These are phyloP conservation scores for Chamaenerion angustifolium DNA, from an alignment of 345 rosid genomes.

Conservation along the genomic window DNA sequence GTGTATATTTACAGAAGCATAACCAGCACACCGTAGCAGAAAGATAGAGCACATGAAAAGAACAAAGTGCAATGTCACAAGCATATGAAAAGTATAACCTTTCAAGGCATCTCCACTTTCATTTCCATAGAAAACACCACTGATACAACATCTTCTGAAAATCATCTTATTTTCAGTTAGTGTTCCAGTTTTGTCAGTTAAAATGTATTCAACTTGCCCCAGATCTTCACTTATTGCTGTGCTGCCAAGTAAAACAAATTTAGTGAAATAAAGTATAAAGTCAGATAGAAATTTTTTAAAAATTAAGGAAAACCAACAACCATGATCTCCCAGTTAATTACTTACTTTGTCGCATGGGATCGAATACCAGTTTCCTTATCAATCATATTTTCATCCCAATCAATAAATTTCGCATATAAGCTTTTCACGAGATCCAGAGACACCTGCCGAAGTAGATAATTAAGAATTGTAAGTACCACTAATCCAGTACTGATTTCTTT, in stretches of 20 bases:
- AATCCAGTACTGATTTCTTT: too few species aligned
- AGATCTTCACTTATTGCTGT: constrained; percentile 99
- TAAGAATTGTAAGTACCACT: too few species aligned
- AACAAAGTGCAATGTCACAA: background rate
- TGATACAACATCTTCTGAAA: constrained; percentile 88
- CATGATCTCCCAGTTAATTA: constrained; percentile 8
- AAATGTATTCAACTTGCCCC: constrained; percentile 97
- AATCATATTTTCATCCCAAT: constrained; percentile 81
- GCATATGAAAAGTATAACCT: constrained; percentile 31
- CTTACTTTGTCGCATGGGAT: constrained; percentile 94
- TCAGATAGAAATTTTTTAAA: background rate
- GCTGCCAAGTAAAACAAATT: constrained; percentile 66
- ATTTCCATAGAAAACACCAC: constrained; percentile 72
- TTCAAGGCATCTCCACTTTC: constrained; percentile 84
- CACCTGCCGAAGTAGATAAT: constrained; percentile 33
- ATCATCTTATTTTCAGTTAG: constrained; percentile 94
- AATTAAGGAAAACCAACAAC: background rate
- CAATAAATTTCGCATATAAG: constrained; percentile 88
- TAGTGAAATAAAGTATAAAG: too few species aligned
- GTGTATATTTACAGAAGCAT: too few species aligned
- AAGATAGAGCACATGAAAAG: constrained; percentile 1
- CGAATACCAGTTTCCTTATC: constrained; percentile 69
- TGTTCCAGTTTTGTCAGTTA: constrained; percentile 98
- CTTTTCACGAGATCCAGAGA: constrained; percentile 94
- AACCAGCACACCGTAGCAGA: background rate